These are phyloP conservation scores for Schizophyllum amplum DNA, from an alignment of 1,284 basidiomycete genomes.

Conservation along the genomic window DNA sequence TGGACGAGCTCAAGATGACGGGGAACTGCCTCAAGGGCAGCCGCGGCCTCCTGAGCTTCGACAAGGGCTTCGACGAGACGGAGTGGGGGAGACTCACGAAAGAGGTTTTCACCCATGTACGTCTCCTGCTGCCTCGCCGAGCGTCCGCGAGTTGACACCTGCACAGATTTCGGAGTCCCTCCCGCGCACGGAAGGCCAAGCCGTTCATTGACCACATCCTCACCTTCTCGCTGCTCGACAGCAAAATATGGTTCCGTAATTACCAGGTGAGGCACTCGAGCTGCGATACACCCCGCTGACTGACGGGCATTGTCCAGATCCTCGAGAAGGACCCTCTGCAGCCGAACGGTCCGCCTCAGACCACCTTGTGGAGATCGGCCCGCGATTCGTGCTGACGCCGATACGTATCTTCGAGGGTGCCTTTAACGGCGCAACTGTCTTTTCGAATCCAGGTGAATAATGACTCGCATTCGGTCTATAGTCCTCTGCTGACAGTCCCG, in stretches of 20 bases:
- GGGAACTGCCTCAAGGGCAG: constrained; percentile 98
- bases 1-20: constrained; percentile 99
- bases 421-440: constrained; percentile 92
- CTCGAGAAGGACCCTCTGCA: constrained; percentile 73
- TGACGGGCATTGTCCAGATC: constrained; percentile 37
- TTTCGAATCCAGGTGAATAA: constrained; percentile 80
- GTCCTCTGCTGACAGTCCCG: constrained; percentile 1
- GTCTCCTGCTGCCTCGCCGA: constrained; percentile 23
- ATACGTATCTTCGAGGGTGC: constrained; percentile 98
- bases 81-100: constrained; percentile 89
- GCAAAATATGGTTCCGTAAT: constrained; percentile 99
- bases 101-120: constrained; percentile 93
- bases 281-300: neutral
- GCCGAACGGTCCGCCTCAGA: constrained; percentile 69
- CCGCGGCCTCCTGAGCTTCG: constrained; percentile 89
- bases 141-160: neutral
- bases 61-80: constrained; percentile 82
- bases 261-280: constrained; percentile 64
- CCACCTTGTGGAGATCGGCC: constrained; percentile 91
- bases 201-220: constrained; percentile 98
- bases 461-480: neutral
- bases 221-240: constrained; percentile 92
- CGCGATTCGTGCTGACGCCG: constrained; percentile 94
- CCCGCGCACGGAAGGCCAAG: constrained; percentile 83
- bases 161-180: constrained; percentile 91